Base-by-base conservation (phyloP, 1,284 basidiomycete genomes). In the Takashimella koratensis region DNA sequence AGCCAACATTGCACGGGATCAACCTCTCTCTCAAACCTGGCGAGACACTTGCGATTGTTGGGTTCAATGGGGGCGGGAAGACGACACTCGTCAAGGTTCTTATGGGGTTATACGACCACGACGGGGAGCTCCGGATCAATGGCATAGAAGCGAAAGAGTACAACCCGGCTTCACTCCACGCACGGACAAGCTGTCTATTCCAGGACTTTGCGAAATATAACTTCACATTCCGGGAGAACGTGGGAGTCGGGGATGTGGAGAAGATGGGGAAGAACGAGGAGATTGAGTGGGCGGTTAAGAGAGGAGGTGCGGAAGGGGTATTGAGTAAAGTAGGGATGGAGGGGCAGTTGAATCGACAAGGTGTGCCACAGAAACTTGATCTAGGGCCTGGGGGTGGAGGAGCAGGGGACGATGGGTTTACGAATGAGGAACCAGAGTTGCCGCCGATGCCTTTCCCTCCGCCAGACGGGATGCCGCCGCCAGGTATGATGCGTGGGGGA, bases 181-280 rank as follows among this genome's bases (percentile, higher is more conserved):
- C 77, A 40, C 86, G 85, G 68, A 76, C 84, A 25, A 84, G 85
- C 8, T 84, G 84, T n/a, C 84, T 90, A 19, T 87, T 91, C 70
- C 89, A 92, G 70, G 84, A 84, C 44, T 90, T 89, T 72, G 84
- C 84, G 26, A 85, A 85, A 68, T 89, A 86, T 70, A 84, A 83
- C 65, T 80, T 85, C 11, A 82, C 86, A 0, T 79, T 88, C 19
- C 79, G 83, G 57, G 85, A 88, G 64, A 90, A 90, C 64, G 84
- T 89, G 22, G 89, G 88, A 16, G 75, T 90, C 3, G 89, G 89
- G 21, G 81, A 81, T 64, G 79, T 88, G 22, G 47, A 55, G 22
- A 48, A 56, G 25, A 64, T 76, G 43, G 49, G 58, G 16, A 58
- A 68, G 43, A 64, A 70, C 22, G 54, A 54, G 3, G 81, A 82